Evolutionary conservation across 208 protist genomes (phyloP), one percentile per base, ranked within the genome.

Genomic region (Leishmania turanica): DNA sequence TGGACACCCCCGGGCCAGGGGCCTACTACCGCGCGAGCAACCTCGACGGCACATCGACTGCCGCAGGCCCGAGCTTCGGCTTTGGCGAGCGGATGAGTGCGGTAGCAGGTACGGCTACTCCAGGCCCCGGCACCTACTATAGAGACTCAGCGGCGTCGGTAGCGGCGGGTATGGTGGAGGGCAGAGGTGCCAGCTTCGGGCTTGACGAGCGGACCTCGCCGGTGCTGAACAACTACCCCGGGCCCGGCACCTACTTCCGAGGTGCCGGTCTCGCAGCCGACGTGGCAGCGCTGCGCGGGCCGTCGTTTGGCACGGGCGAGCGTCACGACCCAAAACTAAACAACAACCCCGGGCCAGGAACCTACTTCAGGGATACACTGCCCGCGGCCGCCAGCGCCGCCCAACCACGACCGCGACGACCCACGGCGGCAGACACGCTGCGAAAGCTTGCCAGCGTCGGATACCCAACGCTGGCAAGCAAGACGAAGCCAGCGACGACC

Each of bases 381-480:
- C 54, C 62, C 69, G 56, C 47, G 37, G n/a, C 11, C 70, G 17
- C 21, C 77, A 6, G 15, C 71, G n/a, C 17, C 11, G 31, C 69
- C 40, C 69, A 51, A 19, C 69, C 69, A 31, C 69, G 27, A 1
- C 37, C 3, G 70, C 77, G 70, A 31, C 72, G 74, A 21, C 72
- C 74, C 40, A 86, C 77, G n/a, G 82, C 82, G 9, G 82, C 81
- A 53, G 84, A 82, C 31, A 84, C 82, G 60, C 68, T 90, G 51
- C 70, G 34, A 19, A 85, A 85, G 56, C 73, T 90, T 42, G 87
- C 80, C 31, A 77, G 72, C 27, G 81, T 82, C 0, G 87, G 87
- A 1, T 90, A 90, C 49, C 87, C 87, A 5, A 65, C 82, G 37
- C 40, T 47, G 37, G 56, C 21, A 31, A 65, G 51, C 51, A 42